Conservation (phyloP, 139 green algal species). For the Yamagishiella unicocca region DNA sequence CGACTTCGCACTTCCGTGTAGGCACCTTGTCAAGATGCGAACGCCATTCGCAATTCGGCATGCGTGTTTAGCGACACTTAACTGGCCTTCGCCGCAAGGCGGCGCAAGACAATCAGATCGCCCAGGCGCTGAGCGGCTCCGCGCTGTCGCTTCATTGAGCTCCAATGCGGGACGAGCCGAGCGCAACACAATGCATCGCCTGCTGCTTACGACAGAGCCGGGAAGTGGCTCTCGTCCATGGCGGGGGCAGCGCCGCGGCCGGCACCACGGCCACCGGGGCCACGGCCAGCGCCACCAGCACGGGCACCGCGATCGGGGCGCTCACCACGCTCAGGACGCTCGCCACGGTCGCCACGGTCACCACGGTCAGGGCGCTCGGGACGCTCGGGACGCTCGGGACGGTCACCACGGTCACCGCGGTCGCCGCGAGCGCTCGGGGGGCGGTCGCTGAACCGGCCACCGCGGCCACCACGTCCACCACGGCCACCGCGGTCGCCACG, state of each 20-base stretch:
- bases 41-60: no score
- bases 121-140: no score
- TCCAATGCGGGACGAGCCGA: no score
- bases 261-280: constrained; percentile 23
- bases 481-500: constrained; percentile 30
- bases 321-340: constrained; percentile 33
- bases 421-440: constrained; percentile 28
- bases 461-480: constrained; percentile 42
- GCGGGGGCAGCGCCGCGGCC: constrained; percentile 31
- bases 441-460: constrained; percentile 30
- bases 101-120: no score
- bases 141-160: no score
- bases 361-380: constrained; percentile 7
- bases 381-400: constrained; percentile 22
- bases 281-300: constrained; percentile 32
- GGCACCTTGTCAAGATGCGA: no score
- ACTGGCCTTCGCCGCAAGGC: no score
- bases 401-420: constrained; percentile 2
- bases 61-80: no score
- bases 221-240: constrained; percentile 57
- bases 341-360: constrained; percentile 14
- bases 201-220: constrained; percentile 43
- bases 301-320: constrained; percentile 30
- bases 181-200: no score
- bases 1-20: neutral